These are phyloP conservation scores for Eurotiales sp. DNA, from an alignment of 2,329 filamentous ascomycete species.

Conservation along the genomic window DNA sequence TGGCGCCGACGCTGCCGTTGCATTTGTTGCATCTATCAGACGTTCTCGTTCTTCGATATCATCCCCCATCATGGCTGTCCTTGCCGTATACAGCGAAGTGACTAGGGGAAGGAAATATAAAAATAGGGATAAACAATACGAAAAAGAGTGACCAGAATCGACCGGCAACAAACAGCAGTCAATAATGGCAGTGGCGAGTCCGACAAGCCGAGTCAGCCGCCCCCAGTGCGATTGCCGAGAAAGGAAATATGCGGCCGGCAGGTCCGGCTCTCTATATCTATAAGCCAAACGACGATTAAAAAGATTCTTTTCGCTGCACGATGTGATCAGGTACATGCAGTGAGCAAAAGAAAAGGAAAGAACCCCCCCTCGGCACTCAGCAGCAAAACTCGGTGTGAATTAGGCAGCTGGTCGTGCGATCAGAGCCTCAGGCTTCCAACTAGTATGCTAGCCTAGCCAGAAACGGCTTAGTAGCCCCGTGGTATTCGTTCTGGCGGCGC, in stretches of 20 bases:
- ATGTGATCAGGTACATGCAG: too few relatives aligned
- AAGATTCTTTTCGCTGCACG: not conserved
- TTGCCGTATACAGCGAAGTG: too few relatives aligned
- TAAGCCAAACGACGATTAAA: too few relatives aligned
- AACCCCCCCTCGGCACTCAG: too few relatives aligned
- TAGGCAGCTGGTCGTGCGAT: conserved; percentile 8
- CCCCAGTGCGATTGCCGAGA: not conserved
- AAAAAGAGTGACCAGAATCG: too few relatives aligned
- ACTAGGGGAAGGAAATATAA: too few relatives aligned
- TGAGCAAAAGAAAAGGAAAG: too few relatives aligned
- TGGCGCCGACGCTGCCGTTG: not conserved
- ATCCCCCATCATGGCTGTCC: conserved; percentile 8
- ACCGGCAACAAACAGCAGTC: too few relatives aligned
- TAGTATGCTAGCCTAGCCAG: not conserved
- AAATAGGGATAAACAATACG: too few relatives aligned
- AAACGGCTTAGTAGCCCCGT: not conserved
- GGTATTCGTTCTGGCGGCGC: not conserved
- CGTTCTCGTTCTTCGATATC: not conserved
- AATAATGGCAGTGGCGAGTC: not conserved
- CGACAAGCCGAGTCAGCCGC: not conserved
- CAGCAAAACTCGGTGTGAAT: not conserved
- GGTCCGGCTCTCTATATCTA: too few relatives aligned
- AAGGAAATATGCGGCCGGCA: not conserved
- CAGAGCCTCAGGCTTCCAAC: too few relatives aligned
- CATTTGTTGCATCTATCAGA: not conserved